Conservation (phyloP, 805 yeast genomes). For the Schwanniomyces sp. region DNA sequence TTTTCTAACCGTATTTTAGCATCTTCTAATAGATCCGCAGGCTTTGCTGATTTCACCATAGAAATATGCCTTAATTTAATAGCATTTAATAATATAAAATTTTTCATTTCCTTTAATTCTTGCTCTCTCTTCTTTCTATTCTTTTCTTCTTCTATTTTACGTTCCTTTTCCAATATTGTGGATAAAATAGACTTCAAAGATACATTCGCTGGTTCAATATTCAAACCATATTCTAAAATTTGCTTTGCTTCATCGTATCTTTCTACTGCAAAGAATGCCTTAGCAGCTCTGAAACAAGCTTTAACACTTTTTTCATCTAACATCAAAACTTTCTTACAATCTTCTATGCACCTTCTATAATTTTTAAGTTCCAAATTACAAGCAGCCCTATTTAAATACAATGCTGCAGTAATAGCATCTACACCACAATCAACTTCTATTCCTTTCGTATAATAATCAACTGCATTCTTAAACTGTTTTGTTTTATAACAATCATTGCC, state of each 20-base stretch:
- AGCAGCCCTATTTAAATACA: conserved; percentile 84
- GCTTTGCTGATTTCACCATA: conserved; percentile 48
- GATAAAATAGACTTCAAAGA: conserved; percentile 50
- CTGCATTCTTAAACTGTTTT: conserved; percentile 73
- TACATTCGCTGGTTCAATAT: conserved; percentile 57
- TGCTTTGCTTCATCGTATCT: conserved; percentile 71
- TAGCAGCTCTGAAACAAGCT: conserved; percentile 83
- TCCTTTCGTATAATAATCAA: conserved; percentile 78
- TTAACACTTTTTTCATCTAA: conserved; percentile 71
- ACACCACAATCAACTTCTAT: conserved; percentile 67
- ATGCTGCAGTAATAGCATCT: conserved; percentile 53
- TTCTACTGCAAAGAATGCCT: conserved; percentile 70
- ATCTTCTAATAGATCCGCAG: conserved; percentile 55
- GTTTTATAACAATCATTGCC: conserved; percentile 85
- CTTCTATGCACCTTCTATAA: conserved; percentile 82
- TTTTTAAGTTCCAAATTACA: conserved; percentile 85
- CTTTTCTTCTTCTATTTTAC: conserved; percentile 24
- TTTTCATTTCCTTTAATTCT: conserved; percentile 41
- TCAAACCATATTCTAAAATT: conserved; percentile 63
- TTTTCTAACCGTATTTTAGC: conserved; percentile 61
- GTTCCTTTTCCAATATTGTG: conserved; percentile 41
- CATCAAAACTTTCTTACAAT: conserved; percentile 70
- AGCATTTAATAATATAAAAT: conserved; percentile 55
- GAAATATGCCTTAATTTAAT: conserved; percentile 57
- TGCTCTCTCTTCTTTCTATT: conserved; percentile 35